Evolutionary conservation across 768 basidiomycete genomes (phyloP).

Genomic region (Leccinum fibrillosum): DNA sequence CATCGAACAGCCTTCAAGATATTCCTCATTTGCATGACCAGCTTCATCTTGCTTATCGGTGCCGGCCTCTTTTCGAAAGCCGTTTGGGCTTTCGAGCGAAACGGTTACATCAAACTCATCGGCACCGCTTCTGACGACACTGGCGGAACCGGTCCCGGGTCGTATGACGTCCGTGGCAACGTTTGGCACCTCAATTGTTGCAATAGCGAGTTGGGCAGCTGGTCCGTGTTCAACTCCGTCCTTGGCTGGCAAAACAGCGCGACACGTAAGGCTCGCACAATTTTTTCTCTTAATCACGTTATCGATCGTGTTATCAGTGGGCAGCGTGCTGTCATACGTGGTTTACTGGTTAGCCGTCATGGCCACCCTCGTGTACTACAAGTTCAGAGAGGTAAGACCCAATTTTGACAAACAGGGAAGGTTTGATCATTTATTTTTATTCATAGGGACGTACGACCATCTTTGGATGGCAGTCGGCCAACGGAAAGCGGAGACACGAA

Average conservation of each 20-base stretch:
- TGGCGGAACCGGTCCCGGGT: constrained; percentile 76
- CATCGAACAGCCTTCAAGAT: constrained; percentile 58
- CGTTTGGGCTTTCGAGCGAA: constrained; percentile 66
- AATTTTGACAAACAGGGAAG: neutral
- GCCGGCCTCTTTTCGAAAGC: constrained; percentile 87
- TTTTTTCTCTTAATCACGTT: neutral
- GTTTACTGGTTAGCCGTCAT: constrained; percentile 92
- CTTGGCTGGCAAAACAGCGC: constrained; percentile 89
- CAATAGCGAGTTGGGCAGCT: constrained; percentile 60
- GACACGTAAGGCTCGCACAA: constrained; percentile 41
- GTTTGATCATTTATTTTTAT: neutral
- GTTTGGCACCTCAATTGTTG: constrained; percentile 91
- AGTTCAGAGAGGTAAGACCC: constrained; percentile 51
- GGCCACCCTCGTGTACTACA: constrained; percentile 59
- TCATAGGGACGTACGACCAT: constrained; percentile 61
- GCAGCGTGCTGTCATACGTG: constrained; percentile 81
- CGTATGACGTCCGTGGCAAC: constrained; percentile 74
- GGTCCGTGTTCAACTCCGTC: constrained; percentile 81
- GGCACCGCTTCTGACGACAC: constrained; percentile 71
- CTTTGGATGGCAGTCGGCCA: constrained; percentile 54
- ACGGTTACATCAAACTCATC: constrained; percentile 64
- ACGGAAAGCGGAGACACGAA: constrained; percentile 35
- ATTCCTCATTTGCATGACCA: constrained; percentile 91
- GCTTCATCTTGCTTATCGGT: constrained; percentile 89
- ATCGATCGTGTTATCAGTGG: constrained; percentile 39